These are phyloP conservation scores for Tetrapisispora pingtungensis DNA, from an alignment of 805 yeast species.

Conservation along the genomic window DNA sequence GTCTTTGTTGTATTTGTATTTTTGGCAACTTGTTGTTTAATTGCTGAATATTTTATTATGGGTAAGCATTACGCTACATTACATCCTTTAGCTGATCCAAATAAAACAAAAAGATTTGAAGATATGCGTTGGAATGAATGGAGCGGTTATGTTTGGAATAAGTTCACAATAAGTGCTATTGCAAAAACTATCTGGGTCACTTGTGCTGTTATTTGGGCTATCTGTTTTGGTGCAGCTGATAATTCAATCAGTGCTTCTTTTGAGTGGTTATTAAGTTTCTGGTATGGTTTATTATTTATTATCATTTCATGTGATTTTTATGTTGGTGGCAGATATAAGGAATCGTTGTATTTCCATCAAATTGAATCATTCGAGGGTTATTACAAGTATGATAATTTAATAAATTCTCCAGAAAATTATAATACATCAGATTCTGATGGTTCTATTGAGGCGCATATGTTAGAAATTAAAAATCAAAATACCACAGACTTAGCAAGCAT, in stretches of 20 bases:
- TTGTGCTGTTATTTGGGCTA: conserved; percentile 56
- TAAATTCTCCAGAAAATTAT: background rate
- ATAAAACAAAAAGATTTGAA: conserved; percentile 10
- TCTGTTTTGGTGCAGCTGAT: conserved; percentile 47
- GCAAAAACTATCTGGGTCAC: conserved; percentile 57
- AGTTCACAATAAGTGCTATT: conserved; percentile 39
- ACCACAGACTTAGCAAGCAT: background rate
- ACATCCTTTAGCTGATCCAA: conserved; percentile 25
- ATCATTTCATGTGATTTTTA: conserved; percentile 60
- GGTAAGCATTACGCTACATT: conserved; percentile 36
- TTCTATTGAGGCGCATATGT: background rate
- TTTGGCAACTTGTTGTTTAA: conserved; percentile 37
- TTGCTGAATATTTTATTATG: conserved; percentile 37
- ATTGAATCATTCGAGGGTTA: conserved; percentile 21
- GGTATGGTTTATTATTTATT: conserved; percentile 63
- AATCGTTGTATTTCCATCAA: conserved; percentile 24
- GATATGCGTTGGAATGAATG: conserved; percentile 27
- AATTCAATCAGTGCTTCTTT: conserved; percentile 50
- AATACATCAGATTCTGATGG: conserved; percentile 1
- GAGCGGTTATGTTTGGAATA: conserved; percentile 31
- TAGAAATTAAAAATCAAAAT: conserved; percentile 1
- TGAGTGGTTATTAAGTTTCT: conserved; percentile 84
- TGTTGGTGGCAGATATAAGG: conserved; percentile 41
- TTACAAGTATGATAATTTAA: conserved; percentile 18
- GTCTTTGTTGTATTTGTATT: conserved; percentile 64